Conservation (phyloP, 768 basidiomycete genomes). For the Auricularia cornea region DNA sequence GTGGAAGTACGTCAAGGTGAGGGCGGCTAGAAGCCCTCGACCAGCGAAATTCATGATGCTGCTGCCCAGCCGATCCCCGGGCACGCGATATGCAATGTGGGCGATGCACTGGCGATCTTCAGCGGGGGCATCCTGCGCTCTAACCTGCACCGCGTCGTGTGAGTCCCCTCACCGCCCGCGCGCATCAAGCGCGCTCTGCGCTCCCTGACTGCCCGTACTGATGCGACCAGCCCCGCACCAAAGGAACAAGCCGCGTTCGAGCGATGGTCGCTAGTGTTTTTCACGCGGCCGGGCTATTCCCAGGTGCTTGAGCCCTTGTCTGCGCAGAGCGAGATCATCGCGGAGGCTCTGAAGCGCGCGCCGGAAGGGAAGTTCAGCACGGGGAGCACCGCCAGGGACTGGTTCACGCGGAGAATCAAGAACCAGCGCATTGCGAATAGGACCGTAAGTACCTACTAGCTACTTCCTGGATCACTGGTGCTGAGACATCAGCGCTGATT, state of each 20-base stretch:
- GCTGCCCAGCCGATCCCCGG: conserved; percentile 39
- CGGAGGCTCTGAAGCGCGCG: conserved; percentile 25
- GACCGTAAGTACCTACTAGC: conserved; percentile 30
- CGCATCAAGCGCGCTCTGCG: not conserved
- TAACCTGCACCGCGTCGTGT: conserved; percentile 57
- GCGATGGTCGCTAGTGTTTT: conserved; percentile 63
- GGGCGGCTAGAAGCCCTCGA: not conserved
- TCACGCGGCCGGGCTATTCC: conserved; percentile 52
- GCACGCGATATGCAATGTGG: conserved; percentile 53
- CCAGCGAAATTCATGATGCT: not conserved
- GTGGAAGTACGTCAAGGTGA: conserved; percentile 62
- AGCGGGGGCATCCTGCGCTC: conserved; percentile 58
- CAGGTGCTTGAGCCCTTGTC: conserved; percentile 42
- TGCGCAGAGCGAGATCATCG: conserved; percentile 43
- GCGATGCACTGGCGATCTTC: conserved; percentile 53
- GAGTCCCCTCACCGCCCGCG: conserved; percentile 17
- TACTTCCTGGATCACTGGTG: too few species aligned
- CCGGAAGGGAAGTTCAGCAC: conserved; percentile 20
- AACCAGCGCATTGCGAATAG: conserved; percentile 35
- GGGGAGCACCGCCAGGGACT: conserved; percentile 30
- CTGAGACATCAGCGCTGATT: not conserved
- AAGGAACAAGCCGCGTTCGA: conserved; percentile 42
- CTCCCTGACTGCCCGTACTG: too few species aligned
- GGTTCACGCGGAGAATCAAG: conserved; percentile 34
- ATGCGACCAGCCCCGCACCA: conserved; percentile 43